Base-by-base conservation (phyloP, 805 yeast species). In the Zygoascus bituminiphila region DNA sequence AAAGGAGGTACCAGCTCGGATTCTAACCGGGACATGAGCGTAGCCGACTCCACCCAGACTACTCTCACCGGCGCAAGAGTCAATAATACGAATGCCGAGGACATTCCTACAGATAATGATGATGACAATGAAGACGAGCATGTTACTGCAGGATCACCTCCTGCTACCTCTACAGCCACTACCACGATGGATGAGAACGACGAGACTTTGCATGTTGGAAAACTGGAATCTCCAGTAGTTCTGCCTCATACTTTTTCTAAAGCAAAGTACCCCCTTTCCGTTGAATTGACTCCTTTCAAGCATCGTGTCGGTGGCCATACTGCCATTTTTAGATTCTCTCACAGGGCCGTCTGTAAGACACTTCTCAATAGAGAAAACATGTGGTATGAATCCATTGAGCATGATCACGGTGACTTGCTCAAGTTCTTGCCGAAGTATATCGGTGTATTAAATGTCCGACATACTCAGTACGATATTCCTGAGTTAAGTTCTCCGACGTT, bases 251-350 rank as follows among this genome's bases (percentile, higher is more conserved):
- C 33, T 29, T 29, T 29, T 29, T 29, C 33, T 2, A 29, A 29
- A 17, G 44, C 22, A 15, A 23, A 42, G 48, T 56, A 57, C 53
- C 73, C 74, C 0, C 54, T 88, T 25, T 85, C 96, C 1, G 96
- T 89, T 1, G 97, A 91, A 62, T 68, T 91, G 50, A 78, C 86
- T 47, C 98, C 98, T 1, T 91, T 89, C 67, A 81, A 82, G 48
- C 88, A 93, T 62, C 88, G 86, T 61, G 98, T 93, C 20, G 99
- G 99, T 6, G 99, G 99, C 0, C 99, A 93, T 63, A 91, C 97
- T 0, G 97, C 97, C 1, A 88, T 93, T 31, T 93, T 91, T 69
- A 77, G 91, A 54, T 93, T 93, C 62, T 84, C 95, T 4, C 85
- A 81, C 56, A 73, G 86, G 50, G 98, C 97, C 0, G 96, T 93